Percentiles rank a stretch among this genome's conserved stretches.
Conservation (phyloP, 2,329 filamentous ascomycete genomes). For the Hypoxylon sp. region DNA sequence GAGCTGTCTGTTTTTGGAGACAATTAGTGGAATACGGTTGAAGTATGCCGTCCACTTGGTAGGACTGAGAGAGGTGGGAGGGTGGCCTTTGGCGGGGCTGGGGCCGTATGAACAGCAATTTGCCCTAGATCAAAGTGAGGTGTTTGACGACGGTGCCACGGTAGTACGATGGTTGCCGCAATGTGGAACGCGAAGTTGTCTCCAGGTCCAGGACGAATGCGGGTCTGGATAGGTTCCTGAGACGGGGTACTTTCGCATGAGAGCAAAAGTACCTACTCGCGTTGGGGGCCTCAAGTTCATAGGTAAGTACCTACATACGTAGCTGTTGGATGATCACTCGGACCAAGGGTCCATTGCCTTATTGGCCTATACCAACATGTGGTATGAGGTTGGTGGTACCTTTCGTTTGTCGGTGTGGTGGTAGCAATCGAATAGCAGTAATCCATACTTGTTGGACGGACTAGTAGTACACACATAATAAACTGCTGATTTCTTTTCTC, state of each 20-base stretch:
- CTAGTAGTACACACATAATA: constrained; percentile 8
- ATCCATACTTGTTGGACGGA: constrained; percentile 18
- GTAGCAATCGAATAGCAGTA: constrained; percentile 17
- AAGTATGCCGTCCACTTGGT: constrained; percentile 34
- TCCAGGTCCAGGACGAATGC: constrained; percentile 28
- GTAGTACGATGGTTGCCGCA: constrained; percentile 30
- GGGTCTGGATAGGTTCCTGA: constrained; percentile 39
- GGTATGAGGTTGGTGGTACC: constrained; percentile 37
- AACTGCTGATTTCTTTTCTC: constrained; percentile 34
- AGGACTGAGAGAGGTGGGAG: constrained; percentile 33
- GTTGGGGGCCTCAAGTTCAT: constrained; percentile 13
- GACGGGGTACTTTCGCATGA: constrained; percentile 25
- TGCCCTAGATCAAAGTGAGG: constrained; percentile 17
- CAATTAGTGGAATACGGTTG: constrained; percentile 24
- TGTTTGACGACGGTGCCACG: constrained; percentile 17
- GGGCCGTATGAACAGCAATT: constrained; percentile 19
- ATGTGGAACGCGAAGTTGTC: constrained; percentile 33
- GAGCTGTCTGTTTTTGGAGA: constrained; percentile 28
- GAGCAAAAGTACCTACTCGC: not conserved
- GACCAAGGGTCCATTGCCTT: constrained; percentile 25
- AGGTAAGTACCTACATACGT: not conserved
- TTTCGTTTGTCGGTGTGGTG: constrained; percentile 27
- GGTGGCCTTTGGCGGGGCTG: constrained; percentile 34
- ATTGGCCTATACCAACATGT: constrained; percentile 21
- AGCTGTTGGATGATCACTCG: constrained; percentile 8